Base-by-base conservation (phyloP, 306 rosid species). In the Malus orientalis region DNA sequence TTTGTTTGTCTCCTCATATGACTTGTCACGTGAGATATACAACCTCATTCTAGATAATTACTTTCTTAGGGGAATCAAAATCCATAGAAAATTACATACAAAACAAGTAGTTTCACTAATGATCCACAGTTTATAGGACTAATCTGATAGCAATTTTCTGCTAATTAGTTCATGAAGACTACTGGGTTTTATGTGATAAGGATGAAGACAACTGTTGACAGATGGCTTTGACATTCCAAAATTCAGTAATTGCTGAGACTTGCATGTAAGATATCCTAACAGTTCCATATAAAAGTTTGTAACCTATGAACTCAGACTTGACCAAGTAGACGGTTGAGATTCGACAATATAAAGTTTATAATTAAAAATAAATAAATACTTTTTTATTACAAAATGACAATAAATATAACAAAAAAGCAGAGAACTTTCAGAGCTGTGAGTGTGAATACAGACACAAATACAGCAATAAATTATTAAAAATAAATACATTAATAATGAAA, bases 391-490 rank as follows among this genome's bases (percentile, higher is more conserved):
- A 29, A 62, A 27, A 63, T 16, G 68, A 30, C 68, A 29, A 36
- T 36, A 62, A 2, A 29, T 30, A 38, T 62, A 62, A 62, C n/a
- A 11, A 63, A 33, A 54, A 30, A 51, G 53, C 36, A 73, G 76
- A 59, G 23, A 11, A 63, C 40, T 15, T 29, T 29, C n/a, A 63
- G 68, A 63, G 76, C 76, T 59, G 76, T 59, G 68, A 44, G 68
- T 5, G 62, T 64, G 69, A 53, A 33, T 9, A 40, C 45, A 74
- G 63, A 11, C 65, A 61, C 73, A 81, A 30, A 67, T 57, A 77
- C 73, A 42, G 66, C 66, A 76, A 72, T 76, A 77, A 81, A 67
- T 45, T 61, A 13, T 49, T 54, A 59, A 6, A 2, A 36, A n/a
- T 44, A 70, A 71, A 75, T 12, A 36, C 10, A 18, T 53, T 53